Base-by-base conservation (phyloP, 2,329 filamentous ascomycete species). In the Botrytis byssoidea region DNA sequence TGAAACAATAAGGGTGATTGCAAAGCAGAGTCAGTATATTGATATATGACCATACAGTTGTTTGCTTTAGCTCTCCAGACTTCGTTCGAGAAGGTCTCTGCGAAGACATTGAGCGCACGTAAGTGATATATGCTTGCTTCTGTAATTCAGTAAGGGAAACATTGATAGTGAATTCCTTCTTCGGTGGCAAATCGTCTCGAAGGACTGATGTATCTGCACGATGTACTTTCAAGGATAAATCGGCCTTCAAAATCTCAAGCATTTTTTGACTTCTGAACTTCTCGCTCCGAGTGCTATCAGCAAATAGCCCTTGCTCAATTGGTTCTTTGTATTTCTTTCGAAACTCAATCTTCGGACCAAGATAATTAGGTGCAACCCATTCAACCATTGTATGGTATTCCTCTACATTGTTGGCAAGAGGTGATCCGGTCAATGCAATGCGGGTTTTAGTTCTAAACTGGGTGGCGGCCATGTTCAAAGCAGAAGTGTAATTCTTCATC, bases 301-400 rank as follows among this genome's bases (percentile, higher is more conserved):
- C 79, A 74, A 88, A 92, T 1, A 95, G 85, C 0, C 95, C 95
- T 18, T 87, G 83, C 71, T 91, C 85, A 76, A 98, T 97, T 0
- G 93, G 93, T 4, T 86, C 86, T 8, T 89, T 87, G 79, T 92
- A 97, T n/a, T 90, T 87, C 0, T 85, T 81, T 32, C 85, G 87
- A 81, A 98, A 98, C 78, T 95, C 91, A 0, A 82, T 78, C 16
- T 86, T 82, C 5, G 88, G 86, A 0, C 93, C 94, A 4, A 97
- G 85, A 80, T 93, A 97, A 37, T 89, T 89, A 0, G 93, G 92
- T 1, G 93, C 91, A 69, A 96, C 90, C 93, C 94, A 97, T 76
- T 95, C 88, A 74, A 97, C 91, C 89, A 97, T 93, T n/a, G 90
- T 84, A 79, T 91, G 94, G 79, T 97, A 97, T 78, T 98, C 95